phyloP scores from a whole-genome alignment of 441 rosid species.

The Gossypium davidsonii region DNA sequence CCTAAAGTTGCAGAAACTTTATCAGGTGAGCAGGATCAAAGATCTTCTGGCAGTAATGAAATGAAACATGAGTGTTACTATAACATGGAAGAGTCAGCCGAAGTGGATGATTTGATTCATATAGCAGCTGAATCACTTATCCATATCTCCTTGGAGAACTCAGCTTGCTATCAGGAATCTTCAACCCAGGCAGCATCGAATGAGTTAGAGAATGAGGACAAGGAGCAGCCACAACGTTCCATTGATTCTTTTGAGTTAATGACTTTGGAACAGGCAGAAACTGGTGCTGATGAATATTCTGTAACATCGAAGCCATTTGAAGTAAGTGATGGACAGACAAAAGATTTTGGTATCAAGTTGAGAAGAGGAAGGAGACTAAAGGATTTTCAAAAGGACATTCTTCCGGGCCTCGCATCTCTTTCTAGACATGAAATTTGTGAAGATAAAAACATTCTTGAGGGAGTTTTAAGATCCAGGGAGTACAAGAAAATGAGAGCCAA shows the following conservation, averaged over 20 bases:
- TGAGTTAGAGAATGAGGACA: constrained; percentile 21
- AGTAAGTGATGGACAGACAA: constrained; percentile 28
- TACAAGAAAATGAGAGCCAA: constrained; percentile 54
- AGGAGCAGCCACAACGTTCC: constrained; percentile 31
- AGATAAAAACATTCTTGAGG: constrained; percentile 66
- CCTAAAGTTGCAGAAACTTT: constrained; percentile 19
- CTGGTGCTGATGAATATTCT: constrained; percentile 35
- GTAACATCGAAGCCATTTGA: constrained; percentile 52
- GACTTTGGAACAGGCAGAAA: constrained; percentile 47
- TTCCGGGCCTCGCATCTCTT: constrained; percentile 59
- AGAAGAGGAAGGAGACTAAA: constrained; percentile 81
- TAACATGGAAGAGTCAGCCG: constrained; percentile 22
- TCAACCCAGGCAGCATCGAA: constrained; percentile 23
- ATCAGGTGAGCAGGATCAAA: constrained; percentile 21
- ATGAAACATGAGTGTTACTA: constrained; percentile 7
- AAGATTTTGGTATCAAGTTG: constrained; percentile 49
- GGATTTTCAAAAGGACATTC: constrained; percentile 74
- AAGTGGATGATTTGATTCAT: constrained; percentile 31
- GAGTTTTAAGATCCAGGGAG: constrained; percentile 74
- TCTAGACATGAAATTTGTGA: constrained; percentile 71
- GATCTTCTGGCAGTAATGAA: constrained; percentile 18
- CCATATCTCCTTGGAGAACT: constrained; percentile 29
- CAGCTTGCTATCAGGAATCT: constrained; percentile 27
- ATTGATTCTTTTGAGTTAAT: constrained; percentile 59
- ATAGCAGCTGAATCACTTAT: constrained; percentile 64